These are phyloP conservation scores for Epichloe sibirici DNA, from an alignment of 2,329 filamentous ascomycete species.

Conservation along the genomic window DNA sequence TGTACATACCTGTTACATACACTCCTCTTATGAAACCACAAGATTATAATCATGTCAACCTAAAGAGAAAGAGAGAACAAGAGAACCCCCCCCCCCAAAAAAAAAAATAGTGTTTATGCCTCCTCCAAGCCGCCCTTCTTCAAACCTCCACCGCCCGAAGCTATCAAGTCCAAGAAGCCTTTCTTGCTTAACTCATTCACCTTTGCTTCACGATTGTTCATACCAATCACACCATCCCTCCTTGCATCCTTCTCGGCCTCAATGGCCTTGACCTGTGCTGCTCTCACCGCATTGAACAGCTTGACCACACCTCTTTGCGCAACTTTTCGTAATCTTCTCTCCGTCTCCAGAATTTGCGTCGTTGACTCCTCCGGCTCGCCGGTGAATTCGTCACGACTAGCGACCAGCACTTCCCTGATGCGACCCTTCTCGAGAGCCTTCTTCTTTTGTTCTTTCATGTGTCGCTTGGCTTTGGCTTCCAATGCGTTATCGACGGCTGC, in stretches of 20 bases:
- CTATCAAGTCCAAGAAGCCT: slow-evolving; percentile 87
- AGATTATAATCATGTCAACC: no score
- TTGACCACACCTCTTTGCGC: slow-evolving; percentile 90
- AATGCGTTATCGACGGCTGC: slow-evolving; percentile 64
- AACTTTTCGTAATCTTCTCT: slow-evolving; percentile 72
- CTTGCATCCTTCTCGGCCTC: slow-evolving; percentile 60
- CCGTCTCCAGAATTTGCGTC: slow-evolving; percentile 50
- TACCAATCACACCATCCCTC: slow-evolving; percentile 65
- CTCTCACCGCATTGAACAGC: slow-evolving; percentile 89
- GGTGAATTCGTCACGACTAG: slow-evolving; percentile 41
- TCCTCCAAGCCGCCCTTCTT: slow-evolving; percentile 49
- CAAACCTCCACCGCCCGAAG: slow-evolving; percentile 45
- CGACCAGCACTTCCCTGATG: slow-evolving; percentile 70
- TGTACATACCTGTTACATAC: slow-evolving; percentile 2
- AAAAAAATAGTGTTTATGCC: slow-evolving; percentile 18
- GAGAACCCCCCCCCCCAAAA: background rate
- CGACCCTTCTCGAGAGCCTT: slow-evolving; percentile 74
- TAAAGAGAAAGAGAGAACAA: background rate
- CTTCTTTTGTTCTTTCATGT: slow-evolving; percentile 70
- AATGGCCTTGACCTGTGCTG: slow-evolving; percentile 78
- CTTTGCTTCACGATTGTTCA: slow-evolving; percentile 71
- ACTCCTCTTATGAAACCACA: slow-evolving; percentile 16
- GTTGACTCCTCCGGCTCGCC: slow-evolving; percentile 33
- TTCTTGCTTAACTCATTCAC: slow-evolving; percentile 95
- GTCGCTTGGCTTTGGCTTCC: slow-evolving; percentile 67